phyloP scores from a whole-genome alignment of 2,329 filamentous ascomycete species.

The Phialophora tarda region DNA sequence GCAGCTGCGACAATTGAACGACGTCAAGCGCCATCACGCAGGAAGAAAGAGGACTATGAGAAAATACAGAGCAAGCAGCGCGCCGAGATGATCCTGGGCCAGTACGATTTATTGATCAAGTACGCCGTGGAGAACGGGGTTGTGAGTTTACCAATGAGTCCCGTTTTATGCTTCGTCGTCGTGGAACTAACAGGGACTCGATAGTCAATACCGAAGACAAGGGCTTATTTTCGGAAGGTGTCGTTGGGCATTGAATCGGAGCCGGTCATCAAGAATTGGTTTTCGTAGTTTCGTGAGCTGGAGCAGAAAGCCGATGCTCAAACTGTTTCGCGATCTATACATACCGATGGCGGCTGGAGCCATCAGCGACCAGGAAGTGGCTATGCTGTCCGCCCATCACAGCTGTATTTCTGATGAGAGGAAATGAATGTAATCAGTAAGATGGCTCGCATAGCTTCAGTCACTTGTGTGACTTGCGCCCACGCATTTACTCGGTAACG shows the following conservation, averaged over 20 bases:
- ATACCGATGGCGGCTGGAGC: neutral
- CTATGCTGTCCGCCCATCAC: neutral
- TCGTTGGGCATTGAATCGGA: constrained; percentile 30
- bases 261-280: constrained; percentile 38
- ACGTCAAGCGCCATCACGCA: neutral
- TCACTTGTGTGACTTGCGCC: neutral
- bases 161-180: neutral
- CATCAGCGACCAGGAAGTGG: neutral
- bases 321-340: neutral
- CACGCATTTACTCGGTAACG: neutral
- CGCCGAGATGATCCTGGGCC: constrained; percentile 23
- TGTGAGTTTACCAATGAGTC: constrained; percentile 39
- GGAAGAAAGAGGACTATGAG: constrained; percentile 10
- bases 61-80: constrained; percentile 23
- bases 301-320: neutral
- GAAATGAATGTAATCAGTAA: neutral
- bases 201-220: constrained; percentile 37
- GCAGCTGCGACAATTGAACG: neutral
- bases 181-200: neutral
- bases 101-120: constrained; percentile 44
- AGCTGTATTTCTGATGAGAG: neutral
- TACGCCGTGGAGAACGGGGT: constrained; percentile 49
- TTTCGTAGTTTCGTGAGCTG: constrained; percentile 14
- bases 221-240: constrained; percentile 38
- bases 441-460: neutral